Percentiles rank a stretch among this genome's conserved stretches.
phyloP scores from a whole-genome alignment of 441 rosid species.

The Erodium texanum region DNA sequence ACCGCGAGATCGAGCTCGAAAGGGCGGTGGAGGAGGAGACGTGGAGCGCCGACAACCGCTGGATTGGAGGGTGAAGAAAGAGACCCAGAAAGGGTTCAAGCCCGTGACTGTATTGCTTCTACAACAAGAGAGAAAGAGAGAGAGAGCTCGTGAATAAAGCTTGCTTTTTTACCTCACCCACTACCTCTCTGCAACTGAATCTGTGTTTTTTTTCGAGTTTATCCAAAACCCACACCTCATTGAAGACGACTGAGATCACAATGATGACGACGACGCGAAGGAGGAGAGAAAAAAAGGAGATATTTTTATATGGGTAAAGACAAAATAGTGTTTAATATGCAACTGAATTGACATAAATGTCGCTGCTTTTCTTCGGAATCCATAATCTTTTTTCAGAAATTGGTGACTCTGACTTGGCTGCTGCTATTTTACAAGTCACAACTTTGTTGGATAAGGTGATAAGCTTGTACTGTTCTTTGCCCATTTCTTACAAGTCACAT shows the following conservation, averaged over 20 bases:
- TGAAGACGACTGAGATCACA: neutral
- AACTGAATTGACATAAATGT: too few species aligned
- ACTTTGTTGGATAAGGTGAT: too few species aligned
- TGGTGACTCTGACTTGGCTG: too few species aligned
- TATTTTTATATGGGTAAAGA: neutral
- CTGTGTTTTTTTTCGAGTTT: neutral
- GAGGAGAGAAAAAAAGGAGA: neutral
- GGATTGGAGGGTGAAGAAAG: conserved; percentile 30
- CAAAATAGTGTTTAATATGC: neutral
- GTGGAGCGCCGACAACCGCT: neutral
- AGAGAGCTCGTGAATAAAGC: conserved; percentile 11
- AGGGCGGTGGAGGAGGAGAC: too few species aligned
- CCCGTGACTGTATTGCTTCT: too few species aligned
- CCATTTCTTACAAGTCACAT: too few species aligned
- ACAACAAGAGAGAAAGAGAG: too few species aligned
- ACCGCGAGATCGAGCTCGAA: too few species aligned
- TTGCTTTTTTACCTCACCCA: neutral
- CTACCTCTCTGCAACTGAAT: neutral
- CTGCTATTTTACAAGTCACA: too few species aligned
- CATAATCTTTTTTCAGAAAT: too few species aligned
- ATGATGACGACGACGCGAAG: neutral
- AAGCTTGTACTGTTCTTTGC: too few species aligned
- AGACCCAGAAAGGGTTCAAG: conserved; percentile 29
- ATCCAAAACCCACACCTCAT: neutral
- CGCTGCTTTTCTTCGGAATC: too few species aligned